Percentiles rank a stretch among this genome's conserved stretches.
phyloP scores from a whole-genome alignment of 345 rosid genomes.

The Bruguiera parviflora region DNA sequence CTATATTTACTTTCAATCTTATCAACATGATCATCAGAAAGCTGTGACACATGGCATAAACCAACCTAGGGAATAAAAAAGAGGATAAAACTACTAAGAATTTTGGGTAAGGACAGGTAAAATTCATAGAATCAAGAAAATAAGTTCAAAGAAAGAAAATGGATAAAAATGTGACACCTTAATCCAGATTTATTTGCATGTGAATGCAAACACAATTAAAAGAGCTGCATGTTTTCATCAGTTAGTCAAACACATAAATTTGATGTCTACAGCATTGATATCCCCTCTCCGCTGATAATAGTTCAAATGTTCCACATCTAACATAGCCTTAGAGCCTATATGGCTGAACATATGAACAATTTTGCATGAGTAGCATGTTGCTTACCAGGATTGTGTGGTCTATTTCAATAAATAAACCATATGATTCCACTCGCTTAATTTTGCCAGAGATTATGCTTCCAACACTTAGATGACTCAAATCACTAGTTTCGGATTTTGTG shows the following conservation, averaged over 20 bases:
- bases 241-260: too few species aligned
- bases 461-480: conserved; percentile 49
- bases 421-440: conserved; percentile 76
- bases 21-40: conserved; percentile 59
- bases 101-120: not conserved
- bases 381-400: conserved; percentile 68
- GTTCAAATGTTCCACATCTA: too few species aligned
- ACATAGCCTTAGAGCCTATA: not conserved
- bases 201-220: not conserved
- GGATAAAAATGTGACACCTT: too few species aligned
- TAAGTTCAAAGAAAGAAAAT: too few species aligned
- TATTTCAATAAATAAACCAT: conserved; percentile 71
- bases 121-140: too few species aligned
- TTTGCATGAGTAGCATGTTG: conserved; percentile 11
- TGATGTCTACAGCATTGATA: too few species aligned
- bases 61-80: conserved; percentile 61
- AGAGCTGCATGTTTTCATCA: not conserved
- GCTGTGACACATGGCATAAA: conserved; percentile 78
- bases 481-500: conserved; percentile 46
- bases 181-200: not conserved
- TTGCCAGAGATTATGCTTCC: conserved; percentile 64
- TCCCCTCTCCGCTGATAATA: too few species aligned
- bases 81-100: not conserved
- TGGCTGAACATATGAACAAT: not conserved
- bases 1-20: conserved; percentile 51